A percentile compares a stretch with the other conserved stretches of the same genome.
These are phyloP conservation scores for Nephromyces sp. DNA, from an alignment of 169 alveolate species.

Conservation along the genomic window DNA sequence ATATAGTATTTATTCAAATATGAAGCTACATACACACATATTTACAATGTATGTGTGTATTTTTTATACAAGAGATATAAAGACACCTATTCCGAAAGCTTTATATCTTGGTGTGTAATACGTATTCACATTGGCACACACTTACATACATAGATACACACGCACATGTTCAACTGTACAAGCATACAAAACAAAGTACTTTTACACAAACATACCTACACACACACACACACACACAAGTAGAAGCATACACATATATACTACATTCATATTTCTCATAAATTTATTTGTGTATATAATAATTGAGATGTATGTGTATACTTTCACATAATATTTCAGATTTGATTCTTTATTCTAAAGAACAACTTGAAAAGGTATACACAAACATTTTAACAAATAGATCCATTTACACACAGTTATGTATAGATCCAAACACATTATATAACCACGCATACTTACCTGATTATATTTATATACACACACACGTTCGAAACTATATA, in stretches of 20 bases:
- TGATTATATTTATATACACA: not conserved
- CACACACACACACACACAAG: conserved; percentile 1
- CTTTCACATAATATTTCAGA: conserved; percentile 41
- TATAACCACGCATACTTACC: not conserved
- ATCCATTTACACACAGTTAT: not conserved
- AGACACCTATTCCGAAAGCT: too few relatives aligned
- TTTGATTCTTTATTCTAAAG: conserved; percentile 86
- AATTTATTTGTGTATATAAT: not conserved
- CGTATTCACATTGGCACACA: too few relatives aligned
- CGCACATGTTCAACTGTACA: too few relatives aligned
- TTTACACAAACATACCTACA: too few relatives aligned
- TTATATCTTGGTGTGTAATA: too few relatives aligned
- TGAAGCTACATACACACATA: too few relatives aligned
- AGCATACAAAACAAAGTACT: too few relatives aligned
- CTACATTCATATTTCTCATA: not conserved
- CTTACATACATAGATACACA: too few relatives aligned
- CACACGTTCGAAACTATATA: not conserved
- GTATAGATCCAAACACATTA: not conserved
- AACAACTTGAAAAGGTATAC: conserved; percentile 81
- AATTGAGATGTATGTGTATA: not conserved
- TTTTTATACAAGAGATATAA: too few relatives aligned
- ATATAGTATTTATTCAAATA: too few relatives aligned
- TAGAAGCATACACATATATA: not conserved
- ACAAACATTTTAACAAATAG: not conserved
- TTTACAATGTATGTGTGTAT: too few relatives aligned